phyloP scores from a whole-genome alignment of 345 rosid species.

The Hirschfeldia incana region DNA sequence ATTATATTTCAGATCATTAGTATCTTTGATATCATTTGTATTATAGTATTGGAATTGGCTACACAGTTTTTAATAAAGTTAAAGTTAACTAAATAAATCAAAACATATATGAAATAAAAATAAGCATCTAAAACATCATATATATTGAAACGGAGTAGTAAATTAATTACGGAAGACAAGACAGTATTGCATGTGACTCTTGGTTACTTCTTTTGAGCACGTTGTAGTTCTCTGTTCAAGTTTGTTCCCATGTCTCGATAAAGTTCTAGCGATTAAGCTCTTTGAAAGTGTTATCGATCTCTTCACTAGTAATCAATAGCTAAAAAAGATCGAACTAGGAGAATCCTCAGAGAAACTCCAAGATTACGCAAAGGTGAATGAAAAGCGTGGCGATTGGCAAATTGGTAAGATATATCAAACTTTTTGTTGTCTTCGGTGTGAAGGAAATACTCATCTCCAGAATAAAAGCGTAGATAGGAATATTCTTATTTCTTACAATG shows the following conservation, averaged over 20 bases:
- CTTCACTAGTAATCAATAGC: background rate
- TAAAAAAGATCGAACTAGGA: background rate
- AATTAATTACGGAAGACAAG: too few relatives aligned
- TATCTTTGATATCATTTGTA: too few relatives aligned
- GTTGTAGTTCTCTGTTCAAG: background rate
- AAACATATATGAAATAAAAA: too few relatives aligned
- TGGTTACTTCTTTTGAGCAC: background rate
- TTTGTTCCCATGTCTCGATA: background rate
- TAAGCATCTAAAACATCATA: too few relatives aligned
- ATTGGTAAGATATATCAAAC: background rate
- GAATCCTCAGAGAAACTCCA: constrained; percentile 23
- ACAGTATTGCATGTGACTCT: too few relatives aligned
- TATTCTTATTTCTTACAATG: constrained; percentile 21
- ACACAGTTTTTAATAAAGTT: too few relatives aligned
- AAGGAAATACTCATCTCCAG: constrained; percentile 15
- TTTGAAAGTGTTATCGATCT: background rate
- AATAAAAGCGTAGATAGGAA: constrained; percentile 21
- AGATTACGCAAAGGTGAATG: constrained; percentile 24
- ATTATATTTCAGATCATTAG: too few relatives aligned
- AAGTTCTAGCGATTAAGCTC: background rate
- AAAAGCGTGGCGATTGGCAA: constrained; percentile 22
- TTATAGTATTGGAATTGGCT: too few relatives aligned
- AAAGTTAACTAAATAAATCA: too few relatives aligned
- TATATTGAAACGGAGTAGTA: too few relatives aligned
- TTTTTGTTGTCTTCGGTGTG: background rate